Evolutionary conservation across 768 basidiomycete species (phyloP), one percentile per base, ranked within the genome.

Genomic region (Lanmaoa rubissima): DNA sequence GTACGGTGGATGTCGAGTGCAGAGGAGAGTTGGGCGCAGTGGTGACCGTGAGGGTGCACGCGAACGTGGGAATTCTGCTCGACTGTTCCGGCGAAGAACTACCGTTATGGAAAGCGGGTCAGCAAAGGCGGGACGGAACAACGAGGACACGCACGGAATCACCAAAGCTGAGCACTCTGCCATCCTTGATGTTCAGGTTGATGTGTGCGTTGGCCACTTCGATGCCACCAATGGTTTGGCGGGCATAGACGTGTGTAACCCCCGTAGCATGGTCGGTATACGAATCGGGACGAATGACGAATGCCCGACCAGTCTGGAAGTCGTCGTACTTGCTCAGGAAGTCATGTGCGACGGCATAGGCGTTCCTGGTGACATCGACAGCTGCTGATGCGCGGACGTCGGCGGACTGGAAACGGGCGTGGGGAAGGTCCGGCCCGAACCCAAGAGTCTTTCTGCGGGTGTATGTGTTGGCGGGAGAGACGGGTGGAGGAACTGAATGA

Each of bases 131-230:
- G 54, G 43, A 51, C 61, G 36, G 36, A 46, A 4, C 5, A 28
- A 26, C 1, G 35, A 39, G 12, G 1, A 55, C 17, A 79, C 87
- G 58, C 63, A 92, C 91, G 61, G 92, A 94, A 69, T 88, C 89
- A 44, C 94, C 94, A 64, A 87, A 92, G 1, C 92, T 94, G 46
- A 98, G 67, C 19, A 98, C 82, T 63, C 81, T 74, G 43, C 92
- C 94, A 53, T 90, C 82, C 73, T 87, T 87, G 72, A 98, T 78
- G 76, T 98, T 97, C 68, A 99, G 74, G 71, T 98, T 98, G 77
- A 97, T 83, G 73, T 97, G 89, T 31, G 90, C 92, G 65, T 97
- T 92, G 12, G 82, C 80, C 16, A 99, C 92, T 67, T 96, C 92
- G 44, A 96, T 76, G 14, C 92, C 94, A 55, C 90, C 86, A 65